phyloP scores from a whole-genome alignment of 2,329 filamentous ascomycete species.

The Diaporthe caulivora region DNA sequence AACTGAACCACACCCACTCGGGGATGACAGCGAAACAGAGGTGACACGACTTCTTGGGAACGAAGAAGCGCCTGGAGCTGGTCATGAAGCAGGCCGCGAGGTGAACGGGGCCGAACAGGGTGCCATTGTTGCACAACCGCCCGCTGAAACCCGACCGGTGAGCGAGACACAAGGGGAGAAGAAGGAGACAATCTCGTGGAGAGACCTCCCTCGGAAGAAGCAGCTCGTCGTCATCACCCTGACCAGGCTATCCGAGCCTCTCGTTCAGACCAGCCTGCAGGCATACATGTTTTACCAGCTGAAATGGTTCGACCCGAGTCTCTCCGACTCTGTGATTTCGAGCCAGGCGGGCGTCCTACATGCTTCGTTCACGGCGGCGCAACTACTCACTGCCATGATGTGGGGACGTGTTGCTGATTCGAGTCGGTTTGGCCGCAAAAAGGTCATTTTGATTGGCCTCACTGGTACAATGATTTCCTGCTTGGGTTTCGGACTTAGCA shows the following conservation, averaged over 20 bases:
- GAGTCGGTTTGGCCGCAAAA: conserved; percentile 77
- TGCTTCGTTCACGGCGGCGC: conserved; percentile 83
- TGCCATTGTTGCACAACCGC: background rate
- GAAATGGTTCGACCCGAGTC: conserved; percentile 74
- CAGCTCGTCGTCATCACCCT: conserved; percentile 84
- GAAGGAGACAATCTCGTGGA: conserved; percentile 71
- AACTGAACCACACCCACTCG: background rate
- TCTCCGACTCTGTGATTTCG: conserved; percentile 75
- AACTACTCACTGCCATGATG: conserved; percentile 84
- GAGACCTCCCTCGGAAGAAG: conserved; percentile 78
- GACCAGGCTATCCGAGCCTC: conserved; percentile 83
- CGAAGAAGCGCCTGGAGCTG: background rate
- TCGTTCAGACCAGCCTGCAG: conserved; percentile 81
- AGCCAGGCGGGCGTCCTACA: conserved; percentile 82
- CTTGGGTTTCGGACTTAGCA: conserved; percentile 79
- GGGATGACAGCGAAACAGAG: background rate
- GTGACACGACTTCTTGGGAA: background rate
- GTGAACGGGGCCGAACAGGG: background rate
- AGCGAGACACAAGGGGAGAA: background rate
- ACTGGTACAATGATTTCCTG: conserved; percentile 74
- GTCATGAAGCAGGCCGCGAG: background rate
- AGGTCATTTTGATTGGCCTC: conserved; percentile 82
- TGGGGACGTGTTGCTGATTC: conserved; percentile 81
- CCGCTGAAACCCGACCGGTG: background rate
- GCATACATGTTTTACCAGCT: conserved; percentile 91